phyloP scores from a whole-genome alignment of 2,329 filamentous ascomycete species.

The Leptographium galeiforme region DNA sequence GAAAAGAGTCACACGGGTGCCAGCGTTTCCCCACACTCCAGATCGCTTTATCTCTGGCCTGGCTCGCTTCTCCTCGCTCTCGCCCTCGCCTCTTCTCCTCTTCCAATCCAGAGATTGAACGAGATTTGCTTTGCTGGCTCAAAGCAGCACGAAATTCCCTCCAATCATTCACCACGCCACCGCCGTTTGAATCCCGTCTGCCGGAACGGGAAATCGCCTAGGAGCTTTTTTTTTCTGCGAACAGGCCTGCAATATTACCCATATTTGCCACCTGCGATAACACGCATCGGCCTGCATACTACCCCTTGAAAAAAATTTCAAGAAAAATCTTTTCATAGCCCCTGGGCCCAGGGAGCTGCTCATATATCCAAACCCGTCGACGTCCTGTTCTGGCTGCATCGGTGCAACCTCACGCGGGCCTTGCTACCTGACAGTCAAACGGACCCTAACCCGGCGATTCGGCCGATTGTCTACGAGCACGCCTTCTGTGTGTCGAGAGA shows the following conservation, averaged over 20 bases:
- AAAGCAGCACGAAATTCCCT: not conserved
- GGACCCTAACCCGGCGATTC: too few relatives aligned
- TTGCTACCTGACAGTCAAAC: too few relatives aligned
- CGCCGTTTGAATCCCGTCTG: not conserved
- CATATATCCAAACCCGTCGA: not conserved
- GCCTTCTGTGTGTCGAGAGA: too few relatives aligned
- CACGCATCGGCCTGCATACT: not conserved
- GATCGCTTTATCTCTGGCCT: not conserved
- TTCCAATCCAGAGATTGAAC: not conserved
- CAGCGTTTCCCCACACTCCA: not conserved
- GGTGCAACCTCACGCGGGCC: too few relatives aligned
- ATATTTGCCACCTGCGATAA: slow-evolving; percentile 2
- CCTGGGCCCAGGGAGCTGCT: not conserved
- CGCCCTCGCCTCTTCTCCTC: too few relatives aligned
- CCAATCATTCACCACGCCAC: not conserved
- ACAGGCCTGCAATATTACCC: not conserved
- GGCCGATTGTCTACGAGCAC: too few relatives aligned
- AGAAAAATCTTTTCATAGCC: not conserved
- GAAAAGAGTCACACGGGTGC: not conserved
- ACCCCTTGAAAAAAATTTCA: not conserved
- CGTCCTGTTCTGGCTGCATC: not conserved
- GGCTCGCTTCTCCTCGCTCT: not conserved
- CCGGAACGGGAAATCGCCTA: not conserved
- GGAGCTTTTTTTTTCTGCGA: not conserved
- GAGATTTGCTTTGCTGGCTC: not conserved